Conservation (phyloP, 1,284 basidiomycete genomes). For the Kalmanozyma brasiliensis region DNA sequence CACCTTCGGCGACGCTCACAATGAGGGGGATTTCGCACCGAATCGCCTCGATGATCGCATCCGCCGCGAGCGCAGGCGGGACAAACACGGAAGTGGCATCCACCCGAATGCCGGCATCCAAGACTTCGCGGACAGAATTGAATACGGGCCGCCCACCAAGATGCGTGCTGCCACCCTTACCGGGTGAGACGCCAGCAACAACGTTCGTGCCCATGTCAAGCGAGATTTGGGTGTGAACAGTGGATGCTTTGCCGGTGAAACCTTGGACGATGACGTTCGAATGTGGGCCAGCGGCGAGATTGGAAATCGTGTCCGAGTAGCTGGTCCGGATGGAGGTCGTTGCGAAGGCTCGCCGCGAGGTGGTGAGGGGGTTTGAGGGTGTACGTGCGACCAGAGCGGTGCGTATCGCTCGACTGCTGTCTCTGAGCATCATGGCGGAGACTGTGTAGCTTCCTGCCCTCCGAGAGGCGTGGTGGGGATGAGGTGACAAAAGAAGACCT, state of each 20-base stretch:
- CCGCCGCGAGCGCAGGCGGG: slow-evolving; percentile 47
- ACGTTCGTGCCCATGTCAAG: slow-evolving; percentile 55
- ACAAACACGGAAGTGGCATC: slow-evolving; percentile 58
- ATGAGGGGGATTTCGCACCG: slow-evolving; percentile 53
- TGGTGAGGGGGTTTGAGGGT: not conserved
- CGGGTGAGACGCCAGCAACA: slow-evolving; percentile 50
- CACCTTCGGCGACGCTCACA: slow-evolving; percentile 55
- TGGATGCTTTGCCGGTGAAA: slow-evolving; percentile 57
- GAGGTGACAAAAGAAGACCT: too few relatives aligned
- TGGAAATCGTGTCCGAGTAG: slow-evolving; percentile 42
- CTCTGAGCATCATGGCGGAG: not conserved
- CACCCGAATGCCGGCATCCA: slow-evolving; percentile 29
- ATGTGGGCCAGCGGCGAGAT: slow-evolving; percentile 46
- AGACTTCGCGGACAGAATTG: slow-evolving; percentile 36
- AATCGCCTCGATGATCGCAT: slow-evolving; percentile 60
- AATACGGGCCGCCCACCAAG: slow-evolving; percentile 47
- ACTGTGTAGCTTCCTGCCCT: too few relatives aligned
- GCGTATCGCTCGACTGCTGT: not conserved
- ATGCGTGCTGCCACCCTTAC: slow-evolving; percentile 47
- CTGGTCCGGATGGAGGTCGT: not conserved
- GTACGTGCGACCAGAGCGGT: not conserved
- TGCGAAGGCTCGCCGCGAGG: slow-evolving; percentile 14
- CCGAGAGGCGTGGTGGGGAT: too few relatives aligned
- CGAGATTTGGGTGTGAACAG: slow-evolving; percentile 49
- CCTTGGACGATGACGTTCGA: slow-evolving; percentile 56